phyloP scores from a whole-genome alignment of 805 yeast species.

The Ogataea saltuana region DNA sequence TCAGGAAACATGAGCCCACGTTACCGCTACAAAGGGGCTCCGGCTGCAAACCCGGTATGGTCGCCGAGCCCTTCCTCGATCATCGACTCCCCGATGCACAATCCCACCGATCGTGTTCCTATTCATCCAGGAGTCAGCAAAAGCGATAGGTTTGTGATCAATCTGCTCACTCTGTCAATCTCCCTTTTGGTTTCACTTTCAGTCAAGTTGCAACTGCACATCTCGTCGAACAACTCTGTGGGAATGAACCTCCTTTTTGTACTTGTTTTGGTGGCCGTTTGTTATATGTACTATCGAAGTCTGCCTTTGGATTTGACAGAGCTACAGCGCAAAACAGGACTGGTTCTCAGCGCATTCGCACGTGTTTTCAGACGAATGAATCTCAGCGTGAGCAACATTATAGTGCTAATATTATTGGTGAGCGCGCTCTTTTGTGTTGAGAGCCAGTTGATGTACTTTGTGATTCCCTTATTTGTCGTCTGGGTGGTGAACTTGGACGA shows the following conservation, averaged over 20 bases:
- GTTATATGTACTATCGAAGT: slow-evolving; percentile 16
- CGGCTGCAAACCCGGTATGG: slow-evolving; percentile 7
- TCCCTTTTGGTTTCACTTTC: slow-evolving; percentile 17
- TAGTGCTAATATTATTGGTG: slow-evolving; percentile 16
- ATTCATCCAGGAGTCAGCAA: slow-evolving; percentile 1
- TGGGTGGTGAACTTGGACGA: slow-evolving; percentile 17
- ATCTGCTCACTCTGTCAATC: slow-evolving; percentile 10
- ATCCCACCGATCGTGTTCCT: not conserved
- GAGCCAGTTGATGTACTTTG: slow-evolving; percentile 14
- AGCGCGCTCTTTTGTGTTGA: slow-evolving; percentile 18
- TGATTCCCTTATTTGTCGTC: slow-evolving; percentile 14
- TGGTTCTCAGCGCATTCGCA: slow-evolving; percentile 10
- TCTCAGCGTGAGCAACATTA: slow-evolving; percentile 13
- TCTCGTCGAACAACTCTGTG: slow-evolving; percentile 11
- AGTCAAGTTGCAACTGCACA: slow-evolving; percentile 13
- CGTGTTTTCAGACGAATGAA: slow-evolving; percentile 9
- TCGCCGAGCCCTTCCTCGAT: slow-evolving; percentile 5
- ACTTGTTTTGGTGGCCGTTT: slow-evolving; percentile 4
- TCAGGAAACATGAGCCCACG: not conserved
- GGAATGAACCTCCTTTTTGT: slow-evolving; percentile 14
- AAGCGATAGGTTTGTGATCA: slow-evolving; percentile 12
- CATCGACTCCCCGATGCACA: not conserved
- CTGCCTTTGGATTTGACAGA: slow-evolving; percentile 14
- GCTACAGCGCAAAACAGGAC: slow-evolving; percentile 10
- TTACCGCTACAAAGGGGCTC: slow-evolving; percentile 7